phyloP scores from a whole-genome alignment of 2,329 filamentous ascomycete species.

The Madurella mycetomatis region DNA sequence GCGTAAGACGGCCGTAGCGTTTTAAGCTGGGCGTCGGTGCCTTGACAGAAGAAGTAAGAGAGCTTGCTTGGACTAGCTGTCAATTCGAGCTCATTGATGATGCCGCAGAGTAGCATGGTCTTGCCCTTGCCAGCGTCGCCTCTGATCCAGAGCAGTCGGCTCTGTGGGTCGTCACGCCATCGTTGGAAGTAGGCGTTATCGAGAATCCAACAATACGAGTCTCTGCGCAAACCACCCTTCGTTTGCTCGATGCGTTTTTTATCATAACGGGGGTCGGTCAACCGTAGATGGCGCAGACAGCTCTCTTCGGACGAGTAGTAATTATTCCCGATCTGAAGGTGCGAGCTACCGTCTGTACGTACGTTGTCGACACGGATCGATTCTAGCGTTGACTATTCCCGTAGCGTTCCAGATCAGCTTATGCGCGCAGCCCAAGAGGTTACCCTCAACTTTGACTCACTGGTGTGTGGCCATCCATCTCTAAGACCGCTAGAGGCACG shows the following conservation, averaged over 20 bases:
- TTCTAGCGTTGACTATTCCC: no score
- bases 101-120: conserved; percentile 39
- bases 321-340: no score
- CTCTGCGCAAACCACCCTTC: conserved; percentile 33
- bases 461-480: no score
- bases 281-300: neutral
- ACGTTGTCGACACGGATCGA: no score
- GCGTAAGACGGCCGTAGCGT: conserved; percentile 30
- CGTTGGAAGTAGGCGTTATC: conserved; percentile 13
- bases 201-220: conserved; percentile 34
- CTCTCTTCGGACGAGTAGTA: no score
- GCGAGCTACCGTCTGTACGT: no score
- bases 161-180: conserved; percentile 19
- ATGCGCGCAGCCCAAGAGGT: no score
- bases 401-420: no score
- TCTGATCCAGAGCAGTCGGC: conserved; percentile 17
- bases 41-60: conserved; percentile 33
- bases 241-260: conserved; percentile 34
- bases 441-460: no score
- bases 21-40: conserved; percentile 23
- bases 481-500: no score
- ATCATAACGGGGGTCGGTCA: conserved; percentile 30
- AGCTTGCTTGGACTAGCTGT: neutral
- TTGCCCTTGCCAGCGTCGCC: conserved; percentile 39
- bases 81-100: conserved; percentile 32